phyloP scores from a whole-genome alignment of 352 stramenopile species.

The Hyaloperonospora arabidopsidis region DNA sequence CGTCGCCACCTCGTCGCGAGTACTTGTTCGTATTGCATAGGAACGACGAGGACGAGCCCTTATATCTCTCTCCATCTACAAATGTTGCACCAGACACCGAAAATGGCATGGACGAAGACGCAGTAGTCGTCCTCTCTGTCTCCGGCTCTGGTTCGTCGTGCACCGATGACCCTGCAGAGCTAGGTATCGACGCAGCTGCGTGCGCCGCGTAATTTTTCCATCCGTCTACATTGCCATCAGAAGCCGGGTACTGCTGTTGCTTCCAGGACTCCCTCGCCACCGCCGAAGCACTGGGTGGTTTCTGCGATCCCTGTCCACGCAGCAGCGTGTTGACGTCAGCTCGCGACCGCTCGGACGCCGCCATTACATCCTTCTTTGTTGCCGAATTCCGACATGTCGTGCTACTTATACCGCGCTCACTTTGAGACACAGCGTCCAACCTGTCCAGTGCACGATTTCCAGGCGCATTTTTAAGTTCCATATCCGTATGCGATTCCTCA shows the following conservation, averaged over 20 bases:
- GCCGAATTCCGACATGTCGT: slow-evolving; percentile 18
- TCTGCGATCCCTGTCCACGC: slow-evolving; percentile 22
- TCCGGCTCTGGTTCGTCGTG: slow-evolving; percentile 21
- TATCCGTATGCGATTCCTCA: slow-evolving; percentile 11
- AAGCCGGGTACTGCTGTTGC: slow-evolving; percentile 19
- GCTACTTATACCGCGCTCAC: background rate
- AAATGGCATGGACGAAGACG: slow-evolving; percentile 18
- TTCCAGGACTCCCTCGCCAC: slow-evolving; percentile 10
- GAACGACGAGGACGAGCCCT: slow-evolving; percentile 21
- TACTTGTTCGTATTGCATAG: slow-evolving; percentile 23
- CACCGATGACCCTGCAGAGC: slow-evolving; percentile 9
- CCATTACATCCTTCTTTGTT: slow-evolving; percentile 23
- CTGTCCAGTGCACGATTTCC: slow-evolving; percentile 6
- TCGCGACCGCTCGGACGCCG: slow-evolving; percentile 13
- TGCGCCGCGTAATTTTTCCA: slow-evolving; percentile 15
- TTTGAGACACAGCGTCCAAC: background rate
- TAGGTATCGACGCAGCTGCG: slow-evolving; percentile 12
- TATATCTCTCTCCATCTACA: slow-evolving; percentile 17
- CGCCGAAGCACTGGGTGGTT: slow-evolving; percentile 15
- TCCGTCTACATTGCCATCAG: slow-evolving; percentile 7
- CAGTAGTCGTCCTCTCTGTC: slow-evolving; percentile 18
- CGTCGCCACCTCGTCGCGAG: slow-evolving; percentile 15
- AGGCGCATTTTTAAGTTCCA: slow-evolving; percentile 4
- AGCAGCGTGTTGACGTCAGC: slow-evolving; percentile 17
- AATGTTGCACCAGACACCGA: slow-evolving; percentile 17